Evolutionary conservation across 257 asterid species (phyloP).

Genomic region (Buddleja alternifolia): DNA sequence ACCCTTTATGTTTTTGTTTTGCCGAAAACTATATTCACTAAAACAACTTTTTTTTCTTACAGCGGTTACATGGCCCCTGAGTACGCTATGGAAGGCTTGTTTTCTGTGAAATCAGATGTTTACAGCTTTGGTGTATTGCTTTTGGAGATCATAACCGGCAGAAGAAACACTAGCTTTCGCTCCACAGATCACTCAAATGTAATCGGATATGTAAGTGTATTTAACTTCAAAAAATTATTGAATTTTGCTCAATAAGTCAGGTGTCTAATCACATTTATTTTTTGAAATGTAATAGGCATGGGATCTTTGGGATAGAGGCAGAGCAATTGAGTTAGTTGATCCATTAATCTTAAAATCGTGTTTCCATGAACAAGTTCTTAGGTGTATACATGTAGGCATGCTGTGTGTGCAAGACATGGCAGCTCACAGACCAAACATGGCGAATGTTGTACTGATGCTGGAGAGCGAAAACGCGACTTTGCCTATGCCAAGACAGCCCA

Average conservation of each 20-base stretch:
- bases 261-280: too few relatives aligned
- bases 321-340: constrained; percentile 60
- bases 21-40: neutral
- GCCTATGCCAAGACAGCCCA: constrained; percentile 75
- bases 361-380: constrained; percentile 45
- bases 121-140: constrained; percentile 84
- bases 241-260: too few relatives aligned
- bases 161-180: constrained; percentile 58
- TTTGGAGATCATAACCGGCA: constrained; percentile 76
- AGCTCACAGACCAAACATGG: constrained; percentile 66
- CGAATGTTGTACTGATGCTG: constrained; percentile 70
- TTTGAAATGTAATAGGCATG: constrained; percentile 54
- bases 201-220: constrained; percentile 66
- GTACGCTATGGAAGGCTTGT: constrained; percentile 94
- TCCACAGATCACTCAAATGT: constrained; percentile 54
- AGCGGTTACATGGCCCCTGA: constrained; percentile 98
- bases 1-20: neutral
- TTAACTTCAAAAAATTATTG: neutral
- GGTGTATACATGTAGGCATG: constrained; percentile 77
- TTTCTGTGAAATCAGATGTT: constrained; percentile 86
- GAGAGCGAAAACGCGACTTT: constrained; percentile 53
- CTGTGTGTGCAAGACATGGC: constrained; percentile 79
- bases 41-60: neutral
- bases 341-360: constrained; percentile 42
- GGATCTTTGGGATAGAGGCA: constrained; percentile 72